Conservation (phyloP, 371 early-diverging fungal species). For the Globomyces sp. region DNA sequence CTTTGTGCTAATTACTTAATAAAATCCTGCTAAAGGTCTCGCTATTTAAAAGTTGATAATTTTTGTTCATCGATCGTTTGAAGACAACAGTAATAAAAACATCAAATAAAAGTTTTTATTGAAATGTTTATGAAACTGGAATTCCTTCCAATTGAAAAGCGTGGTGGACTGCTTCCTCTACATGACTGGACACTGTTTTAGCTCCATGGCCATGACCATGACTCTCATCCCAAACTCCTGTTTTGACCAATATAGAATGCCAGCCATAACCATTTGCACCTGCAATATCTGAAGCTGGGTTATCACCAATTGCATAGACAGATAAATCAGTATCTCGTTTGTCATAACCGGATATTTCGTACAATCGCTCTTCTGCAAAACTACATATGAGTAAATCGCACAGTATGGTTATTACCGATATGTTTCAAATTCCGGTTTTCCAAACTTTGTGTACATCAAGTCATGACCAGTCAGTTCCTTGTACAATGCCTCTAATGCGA, state of each 20-base stretch:
- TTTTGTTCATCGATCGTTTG: neutral
- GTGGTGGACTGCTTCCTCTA: constrained; percentile 65
- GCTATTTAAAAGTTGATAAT: neutral
- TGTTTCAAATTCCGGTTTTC: constrained; percentile 77
- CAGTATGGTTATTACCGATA: constrained; percentile 51
- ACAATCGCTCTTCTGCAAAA: constrained; percentile 25
- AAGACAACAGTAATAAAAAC: neutral
- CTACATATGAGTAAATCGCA: neutral
- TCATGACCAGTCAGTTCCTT: constrained; percentile 43
- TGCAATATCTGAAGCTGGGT: constrained; percentile 35
- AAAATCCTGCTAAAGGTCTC: neutral
- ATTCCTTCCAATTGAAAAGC: too few species aligned
- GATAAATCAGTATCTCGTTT: neutral
- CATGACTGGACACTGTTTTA: constrained; percentile 61
- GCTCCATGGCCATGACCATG: constrained; percentile 58
- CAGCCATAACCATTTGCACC: constrained; percentile 84
- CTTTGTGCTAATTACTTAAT: constrained; percentile 24
- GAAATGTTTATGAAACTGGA: too few species aligned
- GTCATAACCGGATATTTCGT: constrained; percentile 13
- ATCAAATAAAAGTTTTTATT: too few species aligned
- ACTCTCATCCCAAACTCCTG: constrained; percentile 70
- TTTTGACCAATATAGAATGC: constrained; percentile 75
- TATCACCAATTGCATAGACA: constrained; percentile 38
- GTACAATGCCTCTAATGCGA: constrained; percentile 64
- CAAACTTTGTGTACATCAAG: constrained; percentile 70